phyloP scores from a whole-genome alignment of 139 green algal species.

The Spirogloea muscicola region DNA sequence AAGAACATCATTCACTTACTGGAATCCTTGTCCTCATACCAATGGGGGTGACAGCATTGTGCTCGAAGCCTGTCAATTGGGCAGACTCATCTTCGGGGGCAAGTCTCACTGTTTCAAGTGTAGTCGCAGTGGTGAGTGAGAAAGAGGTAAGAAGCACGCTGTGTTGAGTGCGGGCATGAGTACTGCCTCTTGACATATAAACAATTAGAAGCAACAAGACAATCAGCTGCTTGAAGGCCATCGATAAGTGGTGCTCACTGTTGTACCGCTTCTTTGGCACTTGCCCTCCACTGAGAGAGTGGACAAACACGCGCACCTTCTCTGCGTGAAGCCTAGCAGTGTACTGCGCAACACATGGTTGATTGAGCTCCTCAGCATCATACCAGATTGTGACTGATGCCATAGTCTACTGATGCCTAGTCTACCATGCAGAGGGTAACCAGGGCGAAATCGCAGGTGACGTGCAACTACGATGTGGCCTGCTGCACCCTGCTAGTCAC shows the following conservation, averaged over 20 bases:
- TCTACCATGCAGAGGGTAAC: no score
- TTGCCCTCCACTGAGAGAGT: slow-evolving; percentile 57
- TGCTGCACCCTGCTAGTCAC: no score
- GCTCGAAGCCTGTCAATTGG: slow-evolving; percentile 63
- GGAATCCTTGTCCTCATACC: slow-evolving; percentile 64
- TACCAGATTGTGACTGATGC: no score
- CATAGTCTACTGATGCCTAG: no score
- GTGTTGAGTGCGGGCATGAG: background rate
- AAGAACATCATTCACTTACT: no score
- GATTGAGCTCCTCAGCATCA: no score
- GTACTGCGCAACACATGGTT: no score
- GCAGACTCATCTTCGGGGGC: slow-evolving; percentile 63
- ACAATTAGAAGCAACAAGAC: no score
- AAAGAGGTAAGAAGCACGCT: background rate
- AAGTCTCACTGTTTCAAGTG: slow-evolving; percentile 58
- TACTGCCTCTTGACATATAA: no score
- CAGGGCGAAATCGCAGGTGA: no score
- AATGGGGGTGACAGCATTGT: slow-evolving; percentile 83
- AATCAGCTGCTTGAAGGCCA: no score
- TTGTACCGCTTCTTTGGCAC: slow-evolving; percentile 75
- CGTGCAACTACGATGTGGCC: no score
- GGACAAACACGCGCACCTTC: slow-evolving; percentile 69
- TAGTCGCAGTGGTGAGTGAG: background rate
- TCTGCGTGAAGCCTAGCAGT: slow-evolving; percentile 66
- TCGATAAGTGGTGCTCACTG: slow-evolving; percentile 45